Evolutionary conservation across 2,329 filamentous ascomycete species (phyloP).

Genomic region (Pseudogymnoascus sp.): DNA sequence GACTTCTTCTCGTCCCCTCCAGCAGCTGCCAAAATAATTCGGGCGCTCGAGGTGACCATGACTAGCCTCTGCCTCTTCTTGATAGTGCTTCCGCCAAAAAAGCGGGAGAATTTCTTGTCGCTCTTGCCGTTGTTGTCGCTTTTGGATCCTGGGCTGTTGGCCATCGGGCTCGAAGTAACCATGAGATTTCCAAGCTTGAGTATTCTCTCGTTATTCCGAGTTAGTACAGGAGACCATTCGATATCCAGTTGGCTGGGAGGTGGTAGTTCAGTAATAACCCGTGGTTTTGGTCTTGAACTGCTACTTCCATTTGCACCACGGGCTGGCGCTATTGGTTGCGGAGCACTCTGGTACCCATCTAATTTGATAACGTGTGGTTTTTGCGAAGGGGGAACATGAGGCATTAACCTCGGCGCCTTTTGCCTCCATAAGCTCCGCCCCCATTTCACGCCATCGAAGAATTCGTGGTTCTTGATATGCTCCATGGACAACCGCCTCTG

Average conservation of each 20-base stretch:
- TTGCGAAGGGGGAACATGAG: slow-evolving; percentile 68
- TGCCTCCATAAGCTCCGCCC: slow-evolving; percentile 80
- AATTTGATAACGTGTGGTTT: slow-evolving; percentile 69
- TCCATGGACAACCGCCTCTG: slow-evolving; percentile 78
- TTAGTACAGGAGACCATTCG: slow-evolving; percentile 95
- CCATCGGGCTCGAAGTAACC: slow-evolving; percentile 70
- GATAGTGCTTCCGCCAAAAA: slow-evolving; percentile 82
- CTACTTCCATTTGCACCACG: slow-evolving; percentile 24
- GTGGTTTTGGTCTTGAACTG: slow-evolving; percentile 53
- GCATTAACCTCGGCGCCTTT: slow-evolving; percentile 78
- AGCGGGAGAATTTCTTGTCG: slow-evolving; percentile 85
- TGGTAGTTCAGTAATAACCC: slow-evolving; percentile 88
- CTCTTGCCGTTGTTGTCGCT: slow-evolving; percentile 55
- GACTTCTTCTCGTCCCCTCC: slow-evolving; percentile 94
- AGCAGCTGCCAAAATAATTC: slow-evolving; percentile 81
- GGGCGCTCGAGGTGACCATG: slow-evolving; percentile 86
- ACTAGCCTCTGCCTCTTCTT: slow-evolving; percentile 92
- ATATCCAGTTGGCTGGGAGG: slow-evolving; percentile 96
- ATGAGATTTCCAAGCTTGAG: slow-evolving; percentile 86
- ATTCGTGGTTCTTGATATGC: slow-evolving; percentile 92
- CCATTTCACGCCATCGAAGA: slow-evolving; percentile 82
- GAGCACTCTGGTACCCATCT: slow-evolving; percentile 38
- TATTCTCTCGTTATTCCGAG: slow-evolving; percentile 84
- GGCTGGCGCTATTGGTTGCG: slow-evolving; percentile 17
- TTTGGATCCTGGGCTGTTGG: slow-evolving; percentile 65